Evolutionary conservation across 139 green algal genomes (phyloP).

Genomic region (Chlamydomonas sphaeroides): DNA sequence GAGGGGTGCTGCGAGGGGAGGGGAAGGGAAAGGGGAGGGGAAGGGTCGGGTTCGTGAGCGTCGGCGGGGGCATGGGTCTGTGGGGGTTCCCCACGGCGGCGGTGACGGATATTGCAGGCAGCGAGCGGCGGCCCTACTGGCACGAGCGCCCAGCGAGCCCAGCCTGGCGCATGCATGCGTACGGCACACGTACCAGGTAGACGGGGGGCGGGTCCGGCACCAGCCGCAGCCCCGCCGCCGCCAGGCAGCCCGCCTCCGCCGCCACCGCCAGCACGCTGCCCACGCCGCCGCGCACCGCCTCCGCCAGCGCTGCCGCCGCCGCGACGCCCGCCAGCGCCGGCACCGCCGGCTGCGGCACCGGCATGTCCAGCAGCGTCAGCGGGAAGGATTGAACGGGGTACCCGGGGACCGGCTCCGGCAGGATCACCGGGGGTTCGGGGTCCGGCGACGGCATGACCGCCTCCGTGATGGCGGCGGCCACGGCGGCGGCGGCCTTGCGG

Average conservation of each 20-base stretch:
- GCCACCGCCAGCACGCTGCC: background rate
- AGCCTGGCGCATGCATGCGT: too few relatives aligned
- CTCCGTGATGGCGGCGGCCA: background rate
- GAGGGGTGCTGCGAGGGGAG: too few relatives aligned
- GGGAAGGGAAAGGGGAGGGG: too few relatives aligned
- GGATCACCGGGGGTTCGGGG: background rate
- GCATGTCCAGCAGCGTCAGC: slow-evolving; percentile 2
- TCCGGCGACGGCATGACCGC: background rate
- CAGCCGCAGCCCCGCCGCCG: slow-evolving; percentile 14
- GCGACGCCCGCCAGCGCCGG: background rate
- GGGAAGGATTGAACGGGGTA: slow-evolving; percentile 21
- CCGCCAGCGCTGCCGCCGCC: slow-evolving; percentile 7
- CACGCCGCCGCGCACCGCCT: background rate
- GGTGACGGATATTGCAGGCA: too few relatives aligned
- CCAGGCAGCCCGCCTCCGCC: background rate
- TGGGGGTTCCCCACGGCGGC: too few relatives aligned
- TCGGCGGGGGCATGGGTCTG: too few relatives aligned
- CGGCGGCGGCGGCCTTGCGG: slow-evolving; percentile 25
- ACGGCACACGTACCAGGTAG: too few relatives aligned
- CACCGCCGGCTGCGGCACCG: slow-evolving; percentile 7
- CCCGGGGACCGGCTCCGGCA: slow-evolving; percentile 14
- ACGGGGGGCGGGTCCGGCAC: slow-evolving; percentile 30
- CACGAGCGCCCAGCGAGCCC: too few relatives aligned
- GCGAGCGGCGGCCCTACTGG: too few relatives aligned
- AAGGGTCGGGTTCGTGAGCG: too few relatives aligned